phyloP scores from a whole-genome alignment of 768 basidiomycete species.

The Inosperma sp. region DNA sequence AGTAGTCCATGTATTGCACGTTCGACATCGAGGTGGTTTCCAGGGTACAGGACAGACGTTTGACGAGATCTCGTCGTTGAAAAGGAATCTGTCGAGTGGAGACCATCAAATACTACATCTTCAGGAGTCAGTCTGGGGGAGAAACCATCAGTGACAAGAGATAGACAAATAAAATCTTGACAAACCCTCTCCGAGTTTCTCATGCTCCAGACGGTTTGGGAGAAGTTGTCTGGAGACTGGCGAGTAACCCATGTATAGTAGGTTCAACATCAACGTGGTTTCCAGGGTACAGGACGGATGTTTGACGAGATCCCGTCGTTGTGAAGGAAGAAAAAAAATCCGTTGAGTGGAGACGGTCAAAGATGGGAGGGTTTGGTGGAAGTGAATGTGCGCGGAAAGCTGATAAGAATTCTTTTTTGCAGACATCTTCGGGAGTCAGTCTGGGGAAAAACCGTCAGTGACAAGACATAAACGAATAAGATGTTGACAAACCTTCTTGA shows the following conservation, averaged over 20 bases:
- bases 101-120: constrained; percentile 58
- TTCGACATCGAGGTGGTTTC: constrained; percentile 47
- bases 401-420: constrained; percentile 58
- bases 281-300: no score
- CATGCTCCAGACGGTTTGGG: constrained; percentile 50
- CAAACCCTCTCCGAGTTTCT: constrained; percentile 68
- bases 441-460: constrained; percentile 28
- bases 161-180: neutral
- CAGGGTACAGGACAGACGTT: no score
- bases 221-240: constrained; percentile 50
- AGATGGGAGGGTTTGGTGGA: constrained; percentile 54
- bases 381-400: constrained; percentile 57
- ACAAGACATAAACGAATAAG: constrained; percentile 5
- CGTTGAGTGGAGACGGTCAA: constrained; percentile 42
- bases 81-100: constrained; percentile 44
- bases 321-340: no score
- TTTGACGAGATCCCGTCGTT: no score
- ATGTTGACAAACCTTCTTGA: constrained; percentile 51
- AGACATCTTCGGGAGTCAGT: constrained; percentile 63
- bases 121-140: constrained; percentile 54
- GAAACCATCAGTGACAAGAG: constrained; percentile 11
- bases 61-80: no score
- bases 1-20: constrained; percentile 46
- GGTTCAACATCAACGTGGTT: constrained; percentile 45
- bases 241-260: constrained; percentile 45